Conservation (phyloP, 1,139 yeast genomes). For the Kodamaea suecica region DNA sequence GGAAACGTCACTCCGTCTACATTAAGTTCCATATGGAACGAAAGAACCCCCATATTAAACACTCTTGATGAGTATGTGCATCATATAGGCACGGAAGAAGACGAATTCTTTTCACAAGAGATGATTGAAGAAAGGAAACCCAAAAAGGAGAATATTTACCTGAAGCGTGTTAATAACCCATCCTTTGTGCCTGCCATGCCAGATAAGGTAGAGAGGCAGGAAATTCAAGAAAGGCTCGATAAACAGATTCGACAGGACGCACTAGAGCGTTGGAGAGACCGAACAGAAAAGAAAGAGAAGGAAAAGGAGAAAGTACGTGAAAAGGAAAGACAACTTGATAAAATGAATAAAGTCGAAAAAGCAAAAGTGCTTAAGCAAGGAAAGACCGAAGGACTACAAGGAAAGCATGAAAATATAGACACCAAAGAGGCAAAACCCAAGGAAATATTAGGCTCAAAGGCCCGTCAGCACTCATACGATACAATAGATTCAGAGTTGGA, state of each 20-base stretch:
- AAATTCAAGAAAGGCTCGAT: neutral
- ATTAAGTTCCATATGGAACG: slow-evolving; percentile 13
- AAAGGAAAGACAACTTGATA: neutral
- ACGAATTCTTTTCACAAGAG: slow-evolving; percentile 1
- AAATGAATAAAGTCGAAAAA: too few species aligned
- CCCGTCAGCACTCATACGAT: too few species aligned
- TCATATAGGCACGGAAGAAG: neutral
- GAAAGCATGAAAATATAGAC: neutral
- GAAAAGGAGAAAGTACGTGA: neutral
- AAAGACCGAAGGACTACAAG: neutral
- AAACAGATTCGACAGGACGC: slow-evolving; percentile 1
- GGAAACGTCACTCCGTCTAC: slow-evolving; percentile 8
- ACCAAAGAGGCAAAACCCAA: neutral
- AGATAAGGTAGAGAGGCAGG: neutral
- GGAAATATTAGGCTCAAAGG: too few species aligned
- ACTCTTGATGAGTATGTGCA: slow-evolving; percentile 9
- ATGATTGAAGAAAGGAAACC: slow-evolving; percentile 2
- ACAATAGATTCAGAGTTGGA: too few species aligned
- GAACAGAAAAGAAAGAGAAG: neutral
- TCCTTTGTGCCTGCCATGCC: slow-evolving; percentile 20
- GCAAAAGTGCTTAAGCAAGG: neutral
- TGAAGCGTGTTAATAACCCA: slow-evolving; percentile 22
- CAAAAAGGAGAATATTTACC: slow-evolving; percentile 19
- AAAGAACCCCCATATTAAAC: slow-evolving; percentile 9
- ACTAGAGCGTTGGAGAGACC: neutral